Evolutionary conservation across 192 early-diverging fungal species (phyloP), one percentile per base, ranked within the genome.

Genomic region (Umbelopsis ramanniana): DNA sequence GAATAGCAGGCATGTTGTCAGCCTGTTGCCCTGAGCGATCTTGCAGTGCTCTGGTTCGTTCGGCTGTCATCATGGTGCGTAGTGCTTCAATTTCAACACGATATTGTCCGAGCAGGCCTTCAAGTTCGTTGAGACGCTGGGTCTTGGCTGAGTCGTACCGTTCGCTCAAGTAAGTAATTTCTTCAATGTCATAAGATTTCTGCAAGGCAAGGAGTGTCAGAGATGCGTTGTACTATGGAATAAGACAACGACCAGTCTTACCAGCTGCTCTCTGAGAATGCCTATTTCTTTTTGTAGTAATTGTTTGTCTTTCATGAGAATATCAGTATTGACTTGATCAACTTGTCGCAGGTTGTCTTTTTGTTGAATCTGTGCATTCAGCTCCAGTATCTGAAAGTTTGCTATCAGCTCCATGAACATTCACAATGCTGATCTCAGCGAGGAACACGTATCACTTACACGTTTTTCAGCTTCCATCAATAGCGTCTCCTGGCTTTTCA

Each of bases 221-320:
- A 50, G 4, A 46, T 14, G 40, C 40, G 40, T 1, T 4, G 6
- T 4, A 11, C 11, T 7, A 38, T n/a, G 38, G 43, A 2, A 33
- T 19, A 21, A 17, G 17, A 24, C 9, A 10, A 35, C 3, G 17
- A 15, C 12, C 43, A 38, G 37, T 73, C 76, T 26, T 79, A 87
- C 87, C 80, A 93, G 70, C 76, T 93, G 91, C 6, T 86, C 83
- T 66, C 88, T 85, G 52, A 93, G 69, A 78, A 88, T 86, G 45
- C 84, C 85, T 0, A 85, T 80, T 67, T 93, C 89, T 60, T 87
- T 87, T 66, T 81, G 82, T 9, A 85, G 77, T 19, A 93, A 73
- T 43, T 85, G 83, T 46, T 84, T 75, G 40, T 84, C 68, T 33
- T 83, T 77, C 17, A 87, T 79, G 15, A 85, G 71, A 38, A 74